Base-by-base conservation (phyloP, 805 yeast species). In the Ogataea paraovalis region DNA sequence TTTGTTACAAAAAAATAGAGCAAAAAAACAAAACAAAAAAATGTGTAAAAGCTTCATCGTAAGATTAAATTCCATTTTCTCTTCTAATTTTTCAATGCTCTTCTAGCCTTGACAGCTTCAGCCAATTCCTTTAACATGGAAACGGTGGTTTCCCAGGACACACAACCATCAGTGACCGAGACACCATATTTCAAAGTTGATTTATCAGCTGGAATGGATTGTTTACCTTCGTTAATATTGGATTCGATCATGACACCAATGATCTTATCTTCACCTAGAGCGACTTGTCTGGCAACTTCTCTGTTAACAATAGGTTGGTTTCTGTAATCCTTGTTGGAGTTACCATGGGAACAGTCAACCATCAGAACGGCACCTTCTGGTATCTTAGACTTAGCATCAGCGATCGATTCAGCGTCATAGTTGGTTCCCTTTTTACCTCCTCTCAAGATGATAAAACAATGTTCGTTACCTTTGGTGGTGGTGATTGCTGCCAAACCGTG, bases 281-380 rank as follows among this genome's bases (percentile, higher is more conserved):
- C 68, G 43, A 94, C 68, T 70, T 94, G 99, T 53, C 83, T 83
- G 52, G 89, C 86, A 49, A 94, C 81, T 39, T 72, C 78, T 25
- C 77, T 72, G 56, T 89, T 83, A 16, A 94, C 99, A 68, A 77
- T 82, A 50, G 99, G 97, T 74, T 94, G 99, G 74, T 94, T 94
- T 66, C 82, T 80, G 83, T 80, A 90, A 73, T 94, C 94, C 72
- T 94, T 94, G 70, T 78, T 82, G 36, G 97, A 90, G 76, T 94
- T 94, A 61, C 97, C 99, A 71, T 94, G 99, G 41, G 97, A 91
- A 72, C 97, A 94, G 72, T 94, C 99, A 52, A 94, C 86, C 99
- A 94, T 94, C 57, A 76, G 70, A 28, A 71, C 67, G 21, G 67
- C 73, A 72, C 89, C 85, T 54, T 95, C 94, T 36, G 76, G 83